Evolutionary conservation across 148 eudicot genomes (phyloP).

Genomic region (Spergularia marina): DNA sequence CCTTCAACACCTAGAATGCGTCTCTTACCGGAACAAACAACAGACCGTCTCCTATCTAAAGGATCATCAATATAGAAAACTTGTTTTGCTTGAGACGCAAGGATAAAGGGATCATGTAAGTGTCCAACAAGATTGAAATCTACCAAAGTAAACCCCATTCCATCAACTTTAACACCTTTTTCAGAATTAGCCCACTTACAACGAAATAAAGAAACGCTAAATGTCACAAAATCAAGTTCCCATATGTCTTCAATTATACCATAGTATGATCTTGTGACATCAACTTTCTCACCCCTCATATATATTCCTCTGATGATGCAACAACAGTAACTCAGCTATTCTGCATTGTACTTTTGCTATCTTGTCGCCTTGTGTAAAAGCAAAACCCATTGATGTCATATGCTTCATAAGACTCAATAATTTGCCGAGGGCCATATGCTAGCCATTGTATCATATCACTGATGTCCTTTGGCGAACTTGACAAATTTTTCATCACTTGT

Average conservation of each 20-base stretch:
- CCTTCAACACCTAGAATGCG: not conserved
- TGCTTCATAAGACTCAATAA: constrained; percentile 5
- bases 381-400: constrained; percentile 10
- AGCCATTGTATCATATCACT: not conserved
- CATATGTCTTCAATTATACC: no score
- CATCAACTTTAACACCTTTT: no score
- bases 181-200: no score
- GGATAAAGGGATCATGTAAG: no score
- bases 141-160: no score
- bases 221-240: no score
- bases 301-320: not conserved
- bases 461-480: not conserved
- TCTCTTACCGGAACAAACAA: not conserved
- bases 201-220: no score
- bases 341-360: constrained; percentile 6
- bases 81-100: no score
- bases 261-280: no score
- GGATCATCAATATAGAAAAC: no score
- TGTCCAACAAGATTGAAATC: no score
- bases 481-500: not conserved
- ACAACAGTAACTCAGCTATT: constrained; percentile 5
- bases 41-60: not conserved
- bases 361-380: not conserved
- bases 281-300: not conserved
- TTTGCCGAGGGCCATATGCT: not conserved